Evolutionary conservation across 306 rosid genomes (phyloP), one percentile per base, ranked within the genome.

Genomic region (Prosopis cineraria): DNA sequence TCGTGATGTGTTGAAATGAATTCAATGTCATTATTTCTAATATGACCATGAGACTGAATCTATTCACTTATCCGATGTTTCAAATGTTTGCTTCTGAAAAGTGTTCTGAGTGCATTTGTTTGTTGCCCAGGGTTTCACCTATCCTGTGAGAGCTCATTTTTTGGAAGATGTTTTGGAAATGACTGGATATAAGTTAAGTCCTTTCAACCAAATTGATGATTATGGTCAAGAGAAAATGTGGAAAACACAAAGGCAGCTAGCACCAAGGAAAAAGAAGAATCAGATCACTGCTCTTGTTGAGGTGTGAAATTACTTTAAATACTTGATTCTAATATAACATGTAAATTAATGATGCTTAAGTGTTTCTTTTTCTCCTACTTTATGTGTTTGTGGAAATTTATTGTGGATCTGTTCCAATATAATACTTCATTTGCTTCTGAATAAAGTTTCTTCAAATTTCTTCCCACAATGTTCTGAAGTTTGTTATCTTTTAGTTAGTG

Each of bases 211-310:
- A 89, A 79, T 94, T 81, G 98, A 94, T 88, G 97, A 94, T 86
- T 94, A 94, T 79, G 98, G 98, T 87, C 98, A 92, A 89, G 98
- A 94, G 30, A 94, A 94, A 85, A 0, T 92, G 91, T 94, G 98
- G 98, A 94, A 94, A 87, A 94, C 93, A 62, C 97, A 94, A 81
- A 94, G 81, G 88, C 98, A 94, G 80, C 82, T 94, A 44, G 87
- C 68, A 39, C 94, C 98, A 12, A 90, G 96, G 22, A 94, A 92
- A 85, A 89, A 94, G 84, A 94, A 94, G 92, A 94, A 92, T 78
- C 96, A 90, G 88, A 92, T 94, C 83, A 88, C 94, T 72, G 40
- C 90, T 75, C 93, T 92, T 78, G 98, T 94, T 53, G 98, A 94
- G 96, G 98, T 92, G 82, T 59, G 85, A 73, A 45, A 78, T 72